Evolutionary conservation across 768 basidiomycete genomes (phyloP), one percentile per base, ranked within the genome.

Genomic region (Erythrobasidium yunnanense): DNA sequence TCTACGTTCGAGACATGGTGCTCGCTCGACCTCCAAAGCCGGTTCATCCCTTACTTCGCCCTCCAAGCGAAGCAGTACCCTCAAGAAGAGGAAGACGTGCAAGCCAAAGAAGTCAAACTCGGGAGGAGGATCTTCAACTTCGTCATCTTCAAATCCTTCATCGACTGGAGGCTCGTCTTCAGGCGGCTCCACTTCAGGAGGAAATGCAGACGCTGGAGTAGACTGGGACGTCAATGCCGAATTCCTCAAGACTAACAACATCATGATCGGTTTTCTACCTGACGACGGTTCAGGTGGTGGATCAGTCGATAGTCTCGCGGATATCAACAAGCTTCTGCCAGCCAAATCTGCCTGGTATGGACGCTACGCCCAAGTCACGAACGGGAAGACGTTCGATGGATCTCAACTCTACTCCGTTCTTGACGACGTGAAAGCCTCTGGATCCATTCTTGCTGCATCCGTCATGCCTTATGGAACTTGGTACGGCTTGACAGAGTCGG

Each of bases 241-340:
- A 23, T 63, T 50, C 30, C 46, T 63, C 22, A 63, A 63, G 30
- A 51, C 52, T 63, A 49, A 49, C 46, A 63, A 63, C 33, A 63
- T 63, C 49, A 50, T 30, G 32, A 49, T 49, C 42, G 60, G 60
- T 51, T 63, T 63, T 49, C 38, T 63, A 18, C 60, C 60, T 45
- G 60, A 63, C 49, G 60, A 63, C 22, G 72, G 72, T 20, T 73
- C 72, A 6, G 72, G 69, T 3, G 72, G 72, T 46, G 72, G 72
- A 38, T 18, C 62, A 11, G 34, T 66, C 1, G 56, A 73, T 35
- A 50, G 69, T 30, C 70, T 73, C 58, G 20, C 62, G 18, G 33
- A 55, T n/a, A 66, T 73, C 57, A 60, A 70, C 52, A 32, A 27
- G 18, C 23, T 51, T 22, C 30, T 63, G 30, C 22, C 58, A 11